A percentile compares a stretch with the other conserved stretches of the same genome.
Evolutionary conservation across 306 rosid species (phyloP).

Genomic region (Rosa persica): DNA sequence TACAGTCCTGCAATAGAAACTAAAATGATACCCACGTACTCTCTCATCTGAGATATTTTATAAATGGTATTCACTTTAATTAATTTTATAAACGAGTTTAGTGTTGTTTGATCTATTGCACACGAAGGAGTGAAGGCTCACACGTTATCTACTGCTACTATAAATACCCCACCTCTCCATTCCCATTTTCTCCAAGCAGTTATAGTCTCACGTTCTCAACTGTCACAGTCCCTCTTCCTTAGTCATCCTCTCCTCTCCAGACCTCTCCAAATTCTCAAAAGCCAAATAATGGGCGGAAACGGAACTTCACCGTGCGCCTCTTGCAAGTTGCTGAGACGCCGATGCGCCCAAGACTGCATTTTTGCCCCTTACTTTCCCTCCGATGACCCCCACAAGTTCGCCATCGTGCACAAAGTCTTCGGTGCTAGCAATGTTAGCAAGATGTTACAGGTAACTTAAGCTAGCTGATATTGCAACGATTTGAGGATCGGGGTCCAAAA

Average conservation of each 20-base stretch:
- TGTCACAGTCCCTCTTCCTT: background rate
- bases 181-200: conserved; percentile 11
- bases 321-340: conserved; percentile 84
- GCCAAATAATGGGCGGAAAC: conserved; percentile 46
- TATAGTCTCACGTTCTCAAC: background rate
- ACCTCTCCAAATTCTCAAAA: conserved; percentile 10
- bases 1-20: conserved; percentile 18
- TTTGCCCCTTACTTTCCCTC: conserved; percentile 91
- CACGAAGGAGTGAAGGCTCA: conserved; percentile 16
- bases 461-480: background rate
- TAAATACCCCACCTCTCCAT: conserved; percentile 31
- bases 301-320: conserved; percentile 95
- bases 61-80: conserved; percentile 1
- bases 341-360: conserved; percentile 78
- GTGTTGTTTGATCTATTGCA: background rate
- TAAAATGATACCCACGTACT: conserved; percentile 17
- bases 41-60: conserved; percentile 24
- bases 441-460: conserved; percentile 70
- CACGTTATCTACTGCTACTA: conserved; percentile 31
- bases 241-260: conserved; percentile 7
- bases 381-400: conserved; percentile 84
- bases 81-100: background rate
- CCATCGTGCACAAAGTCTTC: conserved; percentile 89
- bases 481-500: background rate
- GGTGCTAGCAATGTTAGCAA: conserved; percentile 98